Conservation (phyloP, 2,329 filamentous ascomycete species). For the Botrytis cinerea region DNA sequence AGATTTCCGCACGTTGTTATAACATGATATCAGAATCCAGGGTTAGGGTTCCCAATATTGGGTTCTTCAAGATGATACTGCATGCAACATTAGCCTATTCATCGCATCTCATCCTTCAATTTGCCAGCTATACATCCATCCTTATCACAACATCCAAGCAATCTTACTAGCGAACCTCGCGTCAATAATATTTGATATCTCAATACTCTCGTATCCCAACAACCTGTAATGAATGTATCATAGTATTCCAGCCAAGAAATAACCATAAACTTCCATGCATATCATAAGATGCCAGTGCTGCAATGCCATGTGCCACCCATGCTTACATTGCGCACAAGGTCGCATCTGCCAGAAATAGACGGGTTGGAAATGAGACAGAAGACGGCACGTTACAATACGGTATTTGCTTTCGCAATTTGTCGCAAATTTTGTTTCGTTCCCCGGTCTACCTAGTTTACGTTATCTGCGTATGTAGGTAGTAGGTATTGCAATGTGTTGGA, state of each 20-base stretch:
- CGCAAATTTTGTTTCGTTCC: not conserved
- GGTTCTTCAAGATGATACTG: not conserved
- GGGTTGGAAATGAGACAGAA: not conserved
- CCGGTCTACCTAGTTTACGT: not conserved
- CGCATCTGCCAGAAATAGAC: slow-evolving; percentile 1
- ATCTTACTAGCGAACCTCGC: not conserved
- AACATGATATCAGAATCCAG: not conserved
- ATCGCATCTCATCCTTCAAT: not conserved
- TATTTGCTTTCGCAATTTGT: not conserved
- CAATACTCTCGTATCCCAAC: not conserved
- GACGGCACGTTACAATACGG: not conserved
- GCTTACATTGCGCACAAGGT: not conserved
- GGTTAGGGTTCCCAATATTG: not conserved
- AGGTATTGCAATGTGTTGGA: not conserved
- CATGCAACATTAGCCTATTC: not conserved
- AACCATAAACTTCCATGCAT: not conserved
- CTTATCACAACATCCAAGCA: not conserved
- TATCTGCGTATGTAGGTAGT: not conserved
- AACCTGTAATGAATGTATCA: not conserved
- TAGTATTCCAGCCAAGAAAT: not conserved
- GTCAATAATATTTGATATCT: not conserved
- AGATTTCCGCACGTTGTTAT: not conserved
- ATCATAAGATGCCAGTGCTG: not conserved
- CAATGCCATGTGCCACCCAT: not conserved
- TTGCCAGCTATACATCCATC: not conserved